Evolutionary conservation across 257 asterid species (phyloP), one percentile per base, ranked within the genome.

Genomic region (Pogostemon cablin): DNA sequence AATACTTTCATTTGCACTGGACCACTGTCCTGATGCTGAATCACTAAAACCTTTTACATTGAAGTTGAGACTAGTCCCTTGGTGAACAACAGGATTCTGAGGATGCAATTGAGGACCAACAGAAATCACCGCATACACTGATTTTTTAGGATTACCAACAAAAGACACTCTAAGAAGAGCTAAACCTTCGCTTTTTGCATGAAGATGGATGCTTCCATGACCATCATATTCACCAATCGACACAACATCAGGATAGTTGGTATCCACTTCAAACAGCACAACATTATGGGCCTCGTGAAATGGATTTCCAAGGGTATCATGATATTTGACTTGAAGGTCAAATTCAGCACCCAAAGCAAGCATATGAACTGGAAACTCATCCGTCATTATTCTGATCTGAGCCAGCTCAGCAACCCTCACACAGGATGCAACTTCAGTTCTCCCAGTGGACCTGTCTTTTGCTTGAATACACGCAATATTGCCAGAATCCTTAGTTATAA

Each of bases 401-500:
- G 89, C 84, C 81, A 87, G 90, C 80, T 88, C 96, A 40, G 93
- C 86, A 77, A 88, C 95, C 82, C 76, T 88, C 65, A 93, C 87
- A 74, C 98, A 93, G 50, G 91, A 81, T 34, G 93, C 98, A 69
- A 93, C 82, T 82, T 93, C 98, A 61, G 81, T 77, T 78, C 97
- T 88, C 75, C 90, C 93, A 54, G 86, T 88, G 40, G 83, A 82
- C 84, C 76, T 79, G 77, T 90, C 95, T 81, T 80, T 88, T 56
- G 95, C 97, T 78, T 82, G 87, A 72, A 93, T 86, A 80, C 98
- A 93, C 0, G 92, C 91, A 71, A 88, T 86, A 79, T 73, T 82
- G 42, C 81, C 91, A 15, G 86, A 75, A 25, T 79, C 93, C 73
- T 68, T 84, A 0, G 97, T 90, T 67, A 62, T 71, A 62, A 93